phyloP scores from a whole-genome alignment of 1,139 yeast species.

The Hemisphaericaspora xylanilytica region DNA sequence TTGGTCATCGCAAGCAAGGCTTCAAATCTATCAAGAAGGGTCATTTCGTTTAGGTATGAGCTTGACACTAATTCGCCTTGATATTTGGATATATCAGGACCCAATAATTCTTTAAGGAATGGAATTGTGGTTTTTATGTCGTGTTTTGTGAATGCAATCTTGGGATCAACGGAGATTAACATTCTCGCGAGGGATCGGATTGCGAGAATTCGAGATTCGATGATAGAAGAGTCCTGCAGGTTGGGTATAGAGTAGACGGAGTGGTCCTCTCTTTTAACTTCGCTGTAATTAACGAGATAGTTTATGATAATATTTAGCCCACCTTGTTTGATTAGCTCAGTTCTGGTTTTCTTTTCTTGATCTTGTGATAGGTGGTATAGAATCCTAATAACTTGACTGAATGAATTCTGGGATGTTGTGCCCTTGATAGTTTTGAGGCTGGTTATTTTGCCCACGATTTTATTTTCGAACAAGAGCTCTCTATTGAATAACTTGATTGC shows the following conservation, averaged over 20 bases:
- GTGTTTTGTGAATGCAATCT: slow-evolving; percentile 34
- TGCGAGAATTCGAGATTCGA: slow-evolving; percentile 28
- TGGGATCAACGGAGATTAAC: slow-evolving; percentile 41
- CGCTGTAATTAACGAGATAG: slow-evolving; percentile 36
- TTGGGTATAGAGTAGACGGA: slow-evolving; percentile 23
- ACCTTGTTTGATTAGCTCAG: slow-evolving; percentile 48
- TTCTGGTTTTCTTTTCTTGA: slow-evolving; percentile 26
- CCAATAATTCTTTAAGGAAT: slow-evolving; percentile 47
- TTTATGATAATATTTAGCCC: slow-evolving; percentile 37
- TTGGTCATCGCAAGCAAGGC: slow-evolving; percentile 50
- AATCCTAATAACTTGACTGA: slow-evolving; percentile 12
- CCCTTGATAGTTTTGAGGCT: slow-evolving; percentile 24
- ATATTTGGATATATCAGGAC: slow-evolving; percentile 29
- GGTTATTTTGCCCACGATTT: slow-evolving; percentile 26
- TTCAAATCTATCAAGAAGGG: slow-evolving; percentile 41
- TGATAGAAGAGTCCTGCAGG: slow-evolving; percentile 8
- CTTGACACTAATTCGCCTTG: slow-evolving; percentile 7
- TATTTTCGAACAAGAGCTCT: slow-evolving; percentile 25
- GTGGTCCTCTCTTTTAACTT: slow-evolving; percentile 15
- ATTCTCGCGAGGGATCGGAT: slow-evolving; percentile 43
- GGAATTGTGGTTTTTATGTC: slow-evolving; percentile 44
- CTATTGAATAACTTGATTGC: slow-evolving; percentile 32
- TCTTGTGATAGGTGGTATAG: slow-evolving; percentile 21
- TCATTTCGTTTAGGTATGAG: slow-evolving; percentile 26
- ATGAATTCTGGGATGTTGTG: slow-evolving; percentile 9